Evolutionary conservation across 805 yeast genomes (phyloP), one percentile per base, ranked within the genome.

Genomic region (Debaryomyces hansenii): DNA sequence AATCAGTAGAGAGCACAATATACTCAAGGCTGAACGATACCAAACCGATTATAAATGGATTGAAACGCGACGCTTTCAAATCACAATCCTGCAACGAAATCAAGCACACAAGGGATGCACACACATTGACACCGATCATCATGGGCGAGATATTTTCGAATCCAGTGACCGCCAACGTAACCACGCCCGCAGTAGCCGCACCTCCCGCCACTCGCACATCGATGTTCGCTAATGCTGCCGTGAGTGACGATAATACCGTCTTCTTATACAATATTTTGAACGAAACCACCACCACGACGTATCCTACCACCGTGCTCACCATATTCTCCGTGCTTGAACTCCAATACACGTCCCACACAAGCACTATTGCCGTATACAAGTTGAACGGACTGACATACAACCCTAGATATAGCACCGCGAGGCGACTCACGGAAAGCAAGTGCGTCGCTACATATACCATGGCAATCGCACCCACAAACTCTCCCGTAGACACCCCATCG

Each of bases 311-410:
- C 0, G 54, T 48, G 5, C 27, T 16, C 12, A 37, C 6, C 5
- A 47, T 29, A 7, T 37, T 38, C 15, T 46, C 31, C 31, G 32
- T 42, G 24, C 47, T 41, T 31, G 42, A 49, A 8, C 50, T 48
- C n/a, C 32, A 40, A 40, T 52, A 61, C 8, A 61, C 16, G 41
- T 69, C 73, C 21, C 54, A 53, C 3, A 64, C 24, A 31, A 67
- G 55, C 21, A 63, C 59, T 20, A 61, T 18, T n/a, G 61, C 54
- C 6, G 72, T 63, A 48, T 60, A 64, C n/a, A 61, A 43, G 41
- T 68, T 69, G 58, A 58, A 58, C 8, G 48, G 54, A 45, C 60
- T 60, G 44, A 66, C 46, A 45, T 60, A 68, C 15, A 68, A 50
- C 11, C 72, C 69, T 35, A 69, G 51, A 21, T 46, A 54, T 20